These are phyloP conservation scores for Prunus campanulata DNA, from an alignment of 306 rosid species.

Conservation along the genomic window DNA sequence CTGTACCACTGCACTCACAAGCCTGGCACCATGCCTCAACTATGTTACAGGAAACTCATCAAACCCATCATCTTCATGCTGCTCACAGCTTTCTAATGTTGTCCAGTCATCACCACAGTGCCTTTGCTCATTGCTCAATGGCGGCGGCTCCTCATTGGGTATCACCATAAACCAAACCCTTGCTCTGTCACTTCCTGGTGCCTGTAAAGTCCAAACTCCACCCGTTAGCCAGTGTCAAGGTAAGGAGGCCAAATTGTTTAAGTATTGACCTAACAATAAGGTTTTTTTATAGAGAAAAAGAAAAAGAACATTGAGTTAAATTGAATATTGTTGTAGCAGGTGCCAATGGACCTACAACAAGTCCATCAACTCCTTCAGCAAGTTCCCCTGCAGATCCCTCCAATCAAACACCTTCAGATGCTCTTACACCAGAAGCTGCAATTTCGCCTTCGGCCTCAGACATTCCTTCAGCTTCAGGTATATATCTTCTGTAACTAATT, in stretches of 20 bases:
- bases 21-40: slow-evolving; percentile 55
- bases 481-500: neutral
- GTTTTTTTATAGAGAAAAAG: neutral
- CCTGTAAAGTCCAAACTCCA: slow-evolving; percentile 65
- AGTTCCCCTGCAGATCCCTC: slow-evolving; percentile 45
- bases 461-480: slow-evolving; percentile 43
- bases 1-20: slow-evolving; percentile 44
- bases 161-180: slow-evolving; percentile 56
- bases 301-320: neutral
- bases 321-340: slow-evolving; percentile 16
- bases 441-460: slow-evolving; percentile 46
- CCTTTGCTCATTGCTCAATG: slow-evolving; percentile 60
- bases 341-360: slow-evolving; percentile 36
- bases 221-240: slow-evolving; percentile 59
- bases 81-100: slow-evolving; percentile 60
- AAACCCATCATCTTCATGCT: slow-evolving; percentile 62
- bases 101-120: slow-evolving; percentile 70
- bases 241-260: neutral
- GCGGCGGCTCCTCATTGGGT: slow-evolving; percentile 51
- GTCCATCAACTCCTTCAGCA: slow-evolving; percentile 38
- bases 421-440: slow-evolving; percentile 34
- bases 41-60: slow-evolving; percentile 60
- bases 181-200: slow-evolving; percentile 59
- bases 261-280: neutral
- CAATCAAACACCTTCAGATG: slow-evolving; percentile 22